A percentile compares a stretch with the other conserved stretches of the same genome.
Evolutionary conservation across 2,329 filamentous ascomycete species (phyloP).

Genomic region (Fusarium palustre): DNA sequence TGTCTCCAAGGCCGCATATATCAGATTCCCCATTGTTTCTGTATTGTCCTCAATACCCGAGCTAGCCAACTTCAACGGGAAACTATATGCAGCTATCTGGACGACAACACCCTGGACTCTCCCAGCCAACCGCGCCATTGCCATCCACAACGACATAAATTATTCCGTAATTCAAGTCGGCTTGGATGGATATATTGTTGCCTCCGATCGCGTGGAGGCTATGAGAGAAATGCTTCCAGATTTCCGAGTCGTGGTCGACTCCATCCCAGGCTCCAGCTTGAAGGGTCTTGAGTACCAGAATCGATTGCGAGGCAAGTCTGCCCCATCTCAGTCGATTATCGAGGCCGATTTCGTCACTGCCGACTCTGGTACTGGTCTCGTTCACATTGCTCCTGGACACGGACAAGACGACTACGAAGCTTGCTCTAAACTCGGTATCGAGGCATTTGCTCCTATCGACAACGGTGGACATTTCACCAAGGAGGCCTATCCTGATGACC

Average conservation of each 20-base stretch:
- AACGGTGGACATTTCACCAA: slow-evolving; percentile 83
- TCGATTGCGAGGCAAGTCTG: slow-evolving; percentile 70
- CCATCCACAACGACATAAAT: slow-evolving; percentile 77
- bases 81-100: slow-evolving; percentile 89
- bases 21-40: slow-evolving; percentile 78
- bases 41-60: slow-evolving; percentile 50
- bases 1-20: slow-evolving; percentile 77
- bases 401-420: slow-evolving; percentile 96
- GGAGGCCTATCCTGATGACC: slow-evolving; percentile 79
- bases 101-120: slow-evolving; percentile 98
- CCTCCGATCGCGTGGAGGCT: slow-evolving; percentile 74
- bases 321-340: slow-evolving; percentile 75
- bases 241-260: slow-evolving; percentile 64
- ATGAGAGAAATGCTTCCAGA: slow-evolving; percentile 63
- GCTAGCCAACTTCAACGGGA: slow-evolving; percentile 56
- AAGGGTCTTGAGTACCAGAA: slow-evolving; percentile 76
- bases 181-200: slow-evolving; percentile 74
- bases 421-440: slow-evolving; percentile 76
- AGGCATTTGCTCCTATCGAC: slow-evolving; percentile 84
- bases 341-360: slow-evolving; percentile 90
- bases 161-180: slow-evolving; percentile 76
- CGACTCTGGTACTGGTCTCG: slow-evolving; percentile 92
- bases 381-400: slow-evolving; percentile 93
- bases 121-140: slow-evolving; percentile 91
- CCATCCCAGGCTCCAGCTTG: slow-evolving; percentile 74